A percentile compares a stretch with the other conserved stretches of the same genome.
Evolutionary conservation across 2,329 filamentous ascomycete genomes (phyloP).

Genomic region (Ascochyta koolunga): DNA sequence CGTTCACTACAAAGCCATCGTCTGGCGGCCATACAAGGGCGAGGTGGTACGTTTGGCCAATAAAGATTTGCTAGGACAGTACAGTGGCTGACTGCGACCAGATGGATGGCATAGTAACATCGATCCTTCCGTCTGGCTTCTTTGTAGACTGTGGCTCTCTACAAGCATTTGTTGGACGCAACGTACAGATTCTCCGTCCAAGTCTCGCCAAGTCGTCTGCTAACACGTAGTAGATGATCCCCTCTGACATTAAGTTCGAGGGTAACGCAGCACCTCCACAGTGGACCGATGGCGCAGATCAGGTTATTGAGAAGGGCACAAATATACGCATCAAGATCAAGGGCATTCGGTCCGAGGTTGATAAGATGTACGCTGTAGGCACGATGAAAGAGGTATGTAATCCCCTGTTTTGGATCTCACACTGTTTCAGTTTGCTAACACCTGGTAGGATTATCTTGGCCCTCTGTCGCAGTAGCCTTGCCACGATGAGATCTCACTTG

Average conservation of each 20-base stretch:
- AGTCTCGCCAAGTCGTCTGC: slow-evolving; percentile 7
- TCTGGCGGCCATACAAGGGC: slow-evolving; percentile 97
- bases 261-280: slow-evolving; percentile 95
- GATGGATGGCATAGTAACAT: slow-evolving; percentile 93
- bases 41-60: slow-evolving; percentile 76
- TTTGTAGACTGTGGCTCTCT: slow-evolving; percentile 83
- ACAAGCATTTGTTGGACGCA: slow-evolving; percentile 78
- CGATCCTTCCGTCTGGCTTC: slow-evolving; percentile 90
- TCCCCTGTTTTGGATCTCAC: background rate
- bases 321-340: slow-evolving; percentile 94
- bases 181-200: slow-evolving; percentile 63
- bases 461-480: slow-evolving; percentile 38
- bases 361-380: slow-evolving; percentile 94
- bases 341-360: slow-evolving; percentile 90
- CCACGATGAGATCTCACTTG: background rate
- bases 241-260: slow-evolving; percentile 90
- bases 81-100: slow-evolving; percentile 50
- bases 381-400: slow-evolving; percentile 79
- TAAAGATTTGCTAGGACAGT: background rate
- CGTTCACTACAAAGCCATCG: slow-evolving; percentile 91
- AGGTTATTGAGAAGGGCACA: slow-evolving; percentile 90
- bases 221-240: slow-evolving; percentile 72
- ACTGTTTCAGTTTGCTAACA: slow-evolving; percentile 19
- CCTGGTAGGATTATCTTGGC: slow-evolving; percentile 49
- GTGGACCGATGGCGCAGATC: slow-evolving; percentile 93